Base-by-base conservation (phyloP, 2,329 filamentous ascomycete genomes). In the Botrytis medusae region DNA sequence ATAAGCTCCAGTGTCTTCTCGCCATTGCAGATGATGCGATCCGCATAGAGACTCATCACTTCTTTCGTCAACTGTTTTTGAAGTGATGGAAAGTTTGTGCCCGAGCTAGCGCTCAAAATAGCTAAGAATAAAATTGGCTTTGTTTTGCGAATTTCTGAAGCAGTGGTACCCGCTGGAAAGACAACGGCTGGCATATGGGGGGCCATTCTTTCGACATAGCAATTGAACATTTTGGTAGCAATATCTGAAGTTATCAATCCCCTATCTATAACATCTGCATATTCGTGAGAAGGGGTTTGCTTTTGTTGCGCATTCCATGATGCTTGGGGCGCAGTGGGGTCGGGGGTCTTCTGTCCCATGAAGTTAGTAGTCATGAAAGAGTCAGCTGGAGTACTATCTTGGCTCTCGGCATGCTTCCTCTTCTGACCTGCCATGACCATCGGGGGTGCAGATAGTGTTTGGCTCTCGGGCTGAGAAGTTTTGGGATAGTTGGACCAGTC, bases 91-190 rank as follows among this genome's bases (percentile, higher is more conserved):
- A 86, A 85, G 32, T 85, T 84, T 16, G 88, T 88, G 7, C 90
- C 87, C 8, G 91, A 87, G 14, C 88, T 89, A 0, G 91, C 88
- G 75, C 77, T 78, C 82, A 94, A 88, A 77, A 94, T 84, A 44
- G 92, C 86, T n/a, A 93, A 84, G 78, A 94, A 94, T 14, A 94
- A 84, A 2, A 88, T 85, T 1, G 92, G 92, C 79, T 88, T 90
- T 2, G 84, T 82, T 75, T 84, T 83, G 65, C 90, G 86, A 70
- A 92, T 81, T 73, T 90, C 86, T 18, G 84, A 83, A 8, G 85
- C 86, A 4, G 87, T 87, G 62, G 85, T 87, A 60, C 83, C 84
- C 0, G 84, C 79, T 1, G 88, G 85, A 73, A 92, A 89, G 40
- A 91, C 84, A 29, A 92, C 88, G 2, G 87, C 86, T 0, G 90